phyloP scores from a whole-genome alignment of 2,329 filamentous ascomycete species.

The Penicillium sp. region DNA sequence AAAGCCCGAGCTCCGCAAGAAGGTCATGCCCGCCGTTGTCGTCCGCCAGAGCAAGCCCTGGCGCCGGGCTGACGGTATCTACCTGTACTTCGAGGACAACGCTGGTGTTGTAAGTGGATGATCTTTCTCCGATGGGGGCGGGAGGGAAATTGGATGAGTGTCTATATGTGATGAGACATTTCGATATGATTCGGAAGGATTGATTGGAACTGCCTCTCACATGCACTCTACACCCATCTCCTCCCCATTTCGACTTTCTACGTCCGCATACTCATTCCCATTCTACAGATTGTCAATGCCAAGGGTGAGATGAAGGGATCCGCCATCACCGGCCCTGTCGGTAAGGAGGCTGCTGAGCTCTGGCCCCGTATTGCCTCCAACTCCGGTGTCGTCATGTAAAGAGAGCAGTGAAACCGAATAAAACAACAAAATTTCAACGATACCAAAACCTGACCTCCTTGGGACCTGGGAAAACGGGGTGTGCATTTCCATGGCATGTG shows the following conservation, averaged over 20 bases:
- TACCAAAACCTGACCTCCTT: constrained; percentile 30
- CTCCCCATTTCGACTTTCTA: too few species aligned
- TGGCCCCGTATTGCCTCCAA: constrained; percentile 99
- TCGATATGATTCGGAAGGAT: not conserved
- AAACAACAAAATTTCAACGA: constrained; percentile 31
- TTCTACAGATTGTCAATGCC: constrained; percentile 89
- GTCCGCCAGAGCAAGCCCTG: constrained; percentile 99
- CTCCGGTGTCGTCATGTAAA: constrained; percentile 99
- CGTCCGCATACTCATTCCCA: not conserved
- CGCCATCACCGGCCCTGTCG: constrained; percentile 97
- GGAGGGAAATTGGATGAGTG: not conserved
- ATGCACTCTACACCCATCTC: not conserved
- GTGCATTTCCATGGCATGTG: constrained; percentile 31
- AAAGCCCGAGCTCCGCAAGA: constrained; percentile 99
- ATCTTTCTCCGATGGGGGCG: not conserved
- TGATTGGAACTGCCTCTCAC: not conserved
- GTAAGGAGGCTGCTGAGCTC: constrained; percentile 99
- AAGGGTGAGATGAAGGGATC: constrained; percentile 99
- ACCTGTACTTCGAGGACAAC: constrained; percentile 99
- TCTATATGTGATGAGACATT: not conserved
- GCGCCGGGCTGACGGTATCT: constrained; percentile 97
- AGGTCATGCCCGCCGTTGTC: constrained; percentile 99
- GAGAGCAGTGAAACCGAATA: constrained; percentile 30
- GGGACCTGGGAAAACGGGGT: constrained; percentile 27
- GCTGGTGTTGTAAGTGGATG: constrained; percentile 83